Evolutionary conservation across 2,329 filamentous ascomycete species (phyloP).

Genomic region (Pezicula radicicola): DNA sequence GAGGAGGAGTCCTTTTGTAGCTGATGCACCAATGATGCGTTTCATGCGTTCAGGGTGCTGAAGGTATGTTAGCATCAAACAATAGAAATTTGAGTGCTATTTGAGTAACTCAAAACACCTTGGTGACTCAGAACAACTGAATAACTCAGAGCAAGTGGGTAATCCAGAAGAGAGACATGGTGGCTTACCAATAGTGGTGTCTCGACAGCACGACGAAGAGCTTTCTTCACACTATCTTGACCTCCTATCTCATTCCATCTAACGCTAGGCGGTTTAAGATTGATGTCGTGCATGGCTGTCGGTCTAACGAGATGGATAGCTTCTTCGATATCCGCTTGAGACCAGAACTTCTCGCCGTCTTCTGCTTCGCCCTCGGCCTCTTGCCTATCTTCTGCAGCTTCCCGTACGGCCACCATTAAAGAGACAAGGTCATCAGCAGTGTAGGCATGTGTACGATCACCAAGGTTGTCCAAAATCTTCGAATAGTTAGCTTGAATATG

Average conservation of each 20-base stretch:
- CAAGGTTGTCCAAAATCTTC: constrained; percentile 55
- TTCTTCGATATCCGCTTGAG: constrained; percentile 53
- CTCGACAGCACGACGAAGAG: constrained; percentile 43
- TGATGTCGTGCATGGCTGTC: constrained; percentile 84
- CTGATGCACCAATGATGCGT: constrained; percentile 48
- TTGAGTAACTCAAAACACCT: background rate
- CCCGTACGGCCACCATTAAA: constrained; percentile 54
- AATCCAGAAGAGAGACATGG: background rate
- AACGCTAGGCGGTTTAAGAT: constrained; percentile 82
- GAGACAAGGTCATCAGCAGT: constrained; percentile 74
- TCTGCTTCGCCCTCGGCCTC: constrained; percentile 5
- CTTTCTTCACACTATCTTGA: constrained; percentile 70
- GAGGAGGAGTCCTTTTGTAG: constrained; percentile 79
- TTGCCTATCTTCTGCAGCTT: constrained; percentile 28
- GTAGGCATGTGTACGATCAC: constrained; percentile 81
- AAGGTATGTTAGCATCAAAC: constrained; percentile 10
- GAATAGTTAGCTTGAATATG: constrained; percentile 26
- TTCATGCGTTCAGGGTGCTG: constrained; percentile 48
- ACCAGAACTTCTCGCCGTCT: constrained; percentile 13
- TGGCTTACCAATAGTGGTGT: constrained; percentile 23
- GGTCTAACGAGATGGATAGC: constrained; percentile 71
- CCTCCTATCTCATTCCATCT: constrained; percentile 88
- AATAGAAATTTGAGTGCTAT: background rate
- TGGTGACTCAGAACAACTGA: too few relatives aligned
- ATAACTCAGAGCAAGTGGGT: too few relatives aligned